Conservation (phyloP, 495 filamentous ascomycete species). For the Tuber brumale region DNA sequence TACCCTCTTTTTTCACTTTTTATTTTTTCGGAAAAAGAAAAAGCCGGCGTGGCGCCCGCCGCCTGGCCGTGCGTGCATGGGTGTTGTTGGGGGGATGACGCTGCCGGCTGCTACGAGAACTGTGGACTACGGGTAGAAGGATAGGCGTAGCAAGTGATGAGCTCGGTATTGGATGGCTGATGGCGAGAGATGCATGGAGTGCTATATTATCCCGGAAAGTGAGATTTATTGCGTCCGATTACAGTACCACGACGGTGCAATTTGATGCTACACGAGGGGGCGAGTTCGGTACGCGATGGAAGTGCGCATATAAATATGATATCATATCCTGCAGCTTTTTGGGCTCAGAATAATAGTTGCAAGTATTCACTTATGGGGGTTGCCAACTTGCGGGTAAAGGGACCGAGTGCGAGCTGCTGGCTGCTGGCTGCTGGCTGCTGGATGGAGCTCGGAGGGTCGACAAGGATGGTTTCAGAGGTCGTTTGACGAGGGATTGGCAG, state of each 20-base stretch:
- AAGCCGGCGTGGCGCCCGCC: neutral
- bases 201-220: constrained; percentile 2
- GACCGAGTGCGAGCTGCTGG: neutral
- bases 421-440: too few relatives aligned
- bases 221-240: neutral
- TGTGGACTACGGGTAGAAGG: neutral
- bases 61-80: neutral
- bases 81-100: neutral
- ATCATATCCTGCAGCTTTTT: neutral
- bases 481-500: neutral
- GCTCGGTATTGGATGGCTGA: neutral
- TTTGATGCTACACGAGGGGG: neutral
- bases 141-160: neutral
- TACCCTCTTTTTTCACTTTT: neutral
- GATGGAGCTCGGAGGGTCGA: neutral
- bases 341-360: too few relatives aligned
- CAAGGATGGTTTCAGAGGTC: neutral
- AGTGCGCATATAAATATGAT: neutral
- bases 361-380: neutral
- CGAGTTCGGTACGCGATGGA: neutral
- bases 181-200: neutral
- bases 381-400: neutral
- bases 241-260: neutral
- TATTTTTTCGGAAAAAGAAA: neutral
- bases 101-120: neutral